phyloP scores from a whole-genome alignment of 208 protist genomes.

The Trypanosoma scelopori region DNA sequence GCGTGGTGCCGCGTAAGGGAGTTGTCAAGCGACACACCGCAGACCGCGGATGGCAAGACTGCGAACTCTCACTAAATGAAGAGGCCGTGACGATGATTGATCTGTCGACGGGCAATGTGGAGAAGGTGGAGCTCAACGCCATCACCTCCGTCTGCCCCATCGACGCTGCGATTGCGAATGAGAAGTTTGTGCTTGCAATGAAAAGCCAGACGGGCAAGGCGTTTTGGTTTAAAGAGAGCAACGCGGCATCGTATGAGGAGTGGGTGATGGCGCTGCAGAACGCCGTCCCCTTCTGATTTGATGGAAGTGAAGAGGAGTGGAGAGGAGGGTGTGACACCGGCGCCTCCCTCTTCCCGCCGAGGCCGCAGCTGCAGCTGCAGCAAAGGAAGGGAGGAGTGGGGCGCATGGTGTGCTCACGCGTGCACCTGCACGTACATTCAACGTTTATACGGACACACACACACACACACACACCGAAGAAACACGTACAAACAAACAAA shows the following conservation, averaged over 20 bases:
- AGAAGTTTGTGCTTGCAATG: constrained; percentile 82
- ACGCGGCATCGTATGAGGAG: constrained; percentile 44
- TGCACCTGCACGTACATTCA: neutral
- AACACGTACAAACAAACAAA: constrained; percentile 1
- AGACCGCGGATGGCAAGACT: constrained; percentile 76
- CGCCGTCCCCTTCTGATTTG: constrained; percentile 40
- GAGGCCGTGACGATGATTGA: constrained; percentile 50
- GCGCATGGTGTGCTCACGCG: neutral
- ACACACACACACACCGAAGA: no score
- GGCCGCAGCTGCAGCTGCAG: neutral
- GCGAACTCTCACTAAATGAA: constrained; percentile 54
- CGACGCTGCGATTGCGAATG: constrained; percentile 63
- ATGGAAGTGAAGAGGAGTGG: neutral
- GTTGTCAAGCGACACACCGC: constrained; percentile 73
- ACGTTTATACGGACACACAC: no score
- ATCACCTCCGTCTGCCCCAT: constrained; percentile 87
- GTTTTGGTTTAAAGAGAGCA: constrained; percentile 74
- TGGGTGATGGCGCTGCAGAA: constrained; percentile 69
- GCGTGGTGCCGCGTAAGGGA: constrained; percentile 41
- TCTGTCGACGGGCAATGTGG: constrained; percentile 37
- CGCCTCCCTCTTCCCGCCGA: neutral
- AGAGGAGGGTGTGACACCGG: neutral
- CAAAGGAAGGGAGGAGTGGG: neutral
- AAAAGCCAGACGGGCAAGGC: constrained; percentile 83
- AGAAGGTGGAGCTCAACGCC: constrained; percentile 48